Percentiles rank a stretch among this genome's conserved stretches.
phyloP scores from a whole-genome alignment of 345 rosid genomes.

The Aethionema arabicum region DNA sequence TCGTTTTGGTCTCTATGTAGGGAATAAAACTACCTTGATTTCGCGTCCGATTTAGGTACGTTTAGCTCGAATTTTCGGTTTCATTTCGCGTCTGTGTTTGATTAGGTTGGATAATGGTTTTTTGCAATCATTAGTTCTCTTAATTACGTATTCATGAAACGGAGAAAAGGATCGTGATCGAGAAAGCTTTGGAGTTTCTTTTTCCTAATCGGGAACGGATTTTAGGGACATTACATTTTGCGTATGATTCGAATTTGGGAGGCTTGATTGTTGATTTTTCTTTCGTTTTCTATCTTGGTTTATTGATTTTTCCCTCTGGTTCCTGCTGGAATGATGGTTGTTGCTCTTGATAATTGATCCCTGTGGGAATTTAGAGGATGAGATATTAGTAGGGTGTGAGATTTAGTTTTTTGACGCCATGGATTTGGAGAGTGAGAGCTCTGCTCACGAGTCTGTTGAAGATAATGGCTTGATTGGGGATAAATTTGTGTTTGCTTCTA shows the following conservation, averaged over 20 bases:
- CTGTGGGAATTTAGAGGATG: conserved; percentile 25
- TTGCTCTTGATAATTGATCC: conserved; percentile 61
- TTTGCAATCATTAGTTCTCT: conserved; percentile 13
- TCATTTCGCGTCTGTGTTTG: conserved; percentile 3
- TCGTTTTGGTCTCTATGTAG: conserved; percentile 31
- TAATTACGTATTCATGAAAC: background rate
- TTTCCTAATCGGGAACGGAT: background rate
- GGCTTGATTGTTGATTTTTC: conserved; percentile 36
- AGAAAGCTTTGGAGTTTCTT: background rate
- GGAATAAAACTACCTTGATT: conserved; percentile 37
- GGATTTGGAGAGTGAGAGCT: conserved; percentile 48
- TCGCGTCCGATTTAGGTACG: conserved; percentile 44
- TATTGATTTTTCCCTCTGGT: conserved; percentile 34
- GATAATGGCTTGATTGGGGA: conserved; percentile 45
- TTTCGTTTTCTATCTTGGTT: background rate
- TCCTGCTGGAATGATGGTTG: conserved; percentile 56
- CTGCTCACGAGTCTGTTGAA: conserved; percentile 51
- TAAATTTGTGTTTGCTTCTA: conserved; percentile 26
- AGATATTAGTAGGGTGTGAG: conserved; percentile 7
- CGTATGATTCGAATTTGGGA: conserved; percentile 18
- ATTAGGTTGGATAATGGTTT: conserved; percentile 19
- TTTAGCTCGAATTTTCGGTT: conserved; percentile 3
- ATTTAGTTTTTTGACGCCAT: conserved; percentile 22
- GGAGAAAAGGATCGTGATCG: conserved; percentile 3
- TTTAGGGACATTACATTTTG: background rate